Base-by-base conservation (phyloP, 176 grass and related monocot species). In the Elymus sibiricus region DNA sequence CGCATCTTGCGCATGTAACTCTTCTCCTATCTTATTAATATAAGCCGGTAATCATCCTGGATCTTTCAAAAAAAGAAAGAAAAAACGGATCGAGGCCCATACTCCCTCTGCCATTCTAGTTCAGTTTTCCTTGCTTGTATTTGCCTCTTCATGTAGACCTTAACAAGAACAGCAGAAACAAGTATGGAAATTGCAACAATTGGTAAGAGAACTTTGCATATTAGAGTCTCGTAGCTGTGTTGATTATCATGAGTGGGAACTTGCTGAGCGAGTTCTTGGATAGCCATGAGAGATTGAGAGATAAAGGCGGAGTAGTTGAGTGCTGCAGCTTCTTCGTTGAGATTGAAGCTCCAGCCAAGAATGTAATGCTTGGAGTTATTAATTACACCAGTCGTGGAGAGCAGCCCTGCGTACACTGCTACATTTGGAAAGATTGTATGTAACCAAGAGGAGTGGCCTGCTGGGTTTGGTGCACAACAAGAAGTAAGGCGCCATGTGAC, bases 281-380 rank as follows among this genome's bases (percentile, higher is more conserved):
- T 35, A 58, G 39, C 6, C 22, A 74, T 80, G 3, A 64, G 4
- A 3, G 84, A 80, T 1, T 39, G 37, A 39, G 37, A 39, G 6
- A 39, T 39, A 39, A 87, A 53, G 3, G 53, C 46, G 0, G 74
- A 80, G 73, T 79, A 29, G 68, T 91, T 67, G 14, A 91, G 79
- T 10, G 43, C 27, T 74, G 55, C 72, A n/a, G 84, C 74, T 51
- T 26, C 29, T 75, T 74, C 85, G 6, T 87, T 70, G 2, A 91
- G 34, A 17, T 73, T 84, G 70, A 91, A 87, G 56, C 89, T 91
- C 89, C 89, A 91, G 3, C 85, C 89, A 1, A 87, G 35, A 3
- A 91, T 16, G 64, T 64, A 91, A 81, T 91, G 85, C 26, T 2
- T 61, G 37, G 37, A 39, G 39, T 42, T 13, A 0, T 24, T 7